phyloP scores from a whole-genome alignment of 1,284 basidiomycete species.

The Apiotrichum sp. region DNA sequence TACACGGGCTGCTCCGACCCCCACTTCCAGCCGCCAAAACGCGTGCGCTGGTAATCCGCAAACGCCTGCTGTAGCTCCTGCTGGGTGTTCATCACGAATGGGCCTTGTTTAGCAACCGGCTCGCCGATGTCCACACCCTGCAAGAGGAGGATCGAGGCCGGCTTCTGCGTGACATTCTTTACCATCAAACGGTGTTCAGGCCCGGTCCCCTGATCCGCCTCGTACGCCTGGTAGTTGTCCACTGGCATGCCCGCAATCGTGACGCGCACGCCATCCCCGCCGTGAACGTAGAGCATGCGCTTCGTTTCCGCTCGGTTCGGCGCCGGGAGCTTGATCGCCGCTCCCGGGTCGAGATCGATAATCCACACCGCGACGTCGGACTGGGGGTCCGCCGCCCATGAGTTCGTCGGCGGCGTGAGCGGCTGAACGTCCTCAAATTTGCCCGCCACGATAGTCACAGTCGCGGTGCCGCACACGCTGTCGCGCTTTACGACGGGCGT shows the following conservation, averaged over 20 bases:
- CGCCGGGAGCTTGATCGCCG: conserved; percentile 11
- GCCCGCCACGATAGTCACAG: conserved; percentile 10
- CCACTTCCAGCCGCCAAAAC: conserved; percentile 14
- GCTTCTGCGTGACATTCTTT: conserved; percentile 4
- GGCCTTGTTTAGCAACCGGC: conserved; percentile 14
- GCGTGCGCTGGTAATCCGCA: conserved; percentile 11
- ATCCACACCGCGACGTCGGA: conserved; percentile 16
- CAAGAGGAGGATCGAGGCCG: conserved; percentile 11
- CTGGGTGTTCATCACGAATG: conserved; percentile 19
- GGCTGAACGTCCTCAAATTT: conserved; percentile 8
- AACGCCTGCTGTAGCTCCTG: conserved; percentile 12
- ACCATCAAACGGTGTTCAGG: conserved; percentile 5
- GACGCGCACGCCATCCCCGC: conserved; percentile 3
- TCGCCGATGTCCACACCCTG: conserved; percentile 15
- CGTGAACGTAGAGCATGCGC: conserved; percentile 16
- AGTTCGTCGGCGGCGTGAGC: conserved; percentile 4
- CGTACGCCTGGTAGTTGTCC: conserved; percentile 2
- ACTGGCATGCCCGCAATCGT: conserved; percentile 10
- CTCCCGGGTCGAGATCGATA: conserved; percentile 11
- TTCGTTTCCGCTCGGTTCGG: conserved; percentile 6
- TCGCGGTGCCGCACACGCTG: conserved; percentile 3
- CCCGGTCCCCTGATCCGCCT: neutral
- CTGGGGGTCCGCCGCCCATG: conserved; percentile 11
- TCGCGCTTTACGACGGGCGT: conserved; percentile 10
- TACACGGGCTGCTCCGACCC: conserved; percentile 4